Evolutionary conservation across 1,284 basidiomycete genomes (phyloP), one percentile per base, ranked within the genome.

Genomic region (Inonotus hispidus): DNA sequence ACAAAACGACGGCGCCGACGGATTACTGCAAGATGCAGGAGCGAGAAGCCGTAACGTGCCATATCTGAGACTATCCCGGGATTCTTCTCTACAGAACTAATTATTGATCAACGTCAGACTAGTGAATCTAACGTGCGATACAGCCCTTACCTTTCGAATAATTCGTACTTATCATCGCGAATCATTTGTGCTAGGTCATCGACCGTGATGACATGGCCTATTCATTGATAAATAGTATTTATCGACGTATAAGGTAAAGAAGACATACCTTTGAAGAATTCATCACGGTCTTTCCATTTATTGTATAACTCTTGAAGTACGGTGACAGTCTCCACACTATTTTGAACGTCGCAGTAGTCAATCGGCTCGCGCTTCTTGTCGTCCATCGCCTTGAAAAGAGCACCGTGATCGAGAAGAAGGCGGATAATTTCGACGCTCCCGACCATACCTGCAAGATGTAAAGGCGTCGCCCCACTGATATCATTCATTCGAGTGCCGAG

Each of bases 371-470:
- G 53, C 2, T 53, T 16, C 38, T 27, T 19, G 2, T 49, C 52
- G 37, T 60, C 59, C 2, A 2, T 11, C 3, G 54, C 46, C 23
- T 56, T 38, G 19, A 56, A 49, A 4, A 27, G 23, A n/a, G 59
- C 53, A 13, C 53, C 53, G 21, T 14, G 27, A 10, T 56, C 43
- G 16, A 50, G 8, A 27, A 60, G 43, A 14, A 25, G 11, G 14
- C 38, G 10, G 27, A 60, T 60, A 16, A 60, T 47, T 11, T 56
- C 46, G 29, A 39, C 3, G 19, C 58, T 58, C 7, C 56, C 56
- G 4, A 38, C 25, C 60, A 56, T 57, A 55, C 60, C 53, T 32
- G 60, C 60, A 25, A 41, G 58, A 38, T 61, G 60, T 13, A 61
- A 37, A 4, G 60, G 45, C 16, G 55, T 57, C 10, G 49, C 49